Conservation (phyloP, 139 green algal species). For the Chlamydomonas asymmetrica region DNA sequence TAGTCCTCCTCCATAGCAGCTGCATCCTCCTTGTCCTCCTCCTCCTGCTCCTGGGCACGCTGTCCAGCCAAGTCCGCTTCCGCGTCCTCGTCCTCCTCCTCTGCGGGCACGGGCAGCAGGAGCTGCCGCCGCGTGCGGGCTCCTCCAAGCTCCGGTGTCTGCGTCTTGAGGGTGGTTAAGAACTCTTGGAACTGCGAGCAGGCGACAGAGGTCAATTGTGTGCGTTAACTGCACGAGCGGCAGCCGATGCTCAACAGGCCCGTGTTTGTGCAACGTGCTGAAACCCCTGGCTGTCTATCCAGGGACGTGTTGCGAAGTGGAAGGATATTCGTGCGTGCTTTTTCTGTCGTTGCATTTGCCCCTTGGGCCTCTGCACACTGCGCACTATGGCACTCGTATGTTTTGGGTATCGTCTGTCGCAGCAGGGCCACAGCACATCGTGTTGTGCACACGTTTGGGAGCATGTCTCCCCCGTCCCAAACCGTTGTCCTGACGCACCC, state of each 20-base stretch:
- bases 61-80: no score
- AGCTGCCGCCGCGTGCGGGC: not conserved
- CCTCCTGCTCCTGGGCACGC: no score
- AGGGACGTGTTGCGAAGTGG: not conserved
- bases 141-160: constrained; percentile 22
- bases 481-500: constrained; percentile 29
- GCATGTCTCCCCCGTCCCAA: not conserved
- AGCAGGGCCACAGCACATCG: no score
- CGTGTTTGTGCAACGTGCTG: not conserved
- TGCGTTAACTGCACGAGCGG: not conserved
- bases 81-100: no score
- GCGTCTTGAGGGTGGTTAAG: constrained; percentile 47
- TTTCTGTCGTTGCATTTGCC: not conserved
- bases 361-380: not conserved
- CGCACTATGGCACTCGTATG: no score
- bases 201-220: not conserved
- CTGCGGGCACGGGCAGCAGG: no score
- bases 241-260: not conserved
- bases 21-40: no score
- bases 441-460: not conserved
- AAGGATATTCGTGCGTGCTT: not conserved
- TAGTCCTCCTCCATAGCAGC: no score
- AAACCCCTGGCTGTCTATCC: not conserved
- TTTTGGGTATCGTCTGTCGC: no score
- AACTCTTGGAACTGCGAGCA: constrained; percentile 53